Evolutionary conservation across 768 basidiomycete genomes (phyloP), one percentile per base, ranked within the genome.

Genomic region (Kwoniella botswanensis): DNA sequence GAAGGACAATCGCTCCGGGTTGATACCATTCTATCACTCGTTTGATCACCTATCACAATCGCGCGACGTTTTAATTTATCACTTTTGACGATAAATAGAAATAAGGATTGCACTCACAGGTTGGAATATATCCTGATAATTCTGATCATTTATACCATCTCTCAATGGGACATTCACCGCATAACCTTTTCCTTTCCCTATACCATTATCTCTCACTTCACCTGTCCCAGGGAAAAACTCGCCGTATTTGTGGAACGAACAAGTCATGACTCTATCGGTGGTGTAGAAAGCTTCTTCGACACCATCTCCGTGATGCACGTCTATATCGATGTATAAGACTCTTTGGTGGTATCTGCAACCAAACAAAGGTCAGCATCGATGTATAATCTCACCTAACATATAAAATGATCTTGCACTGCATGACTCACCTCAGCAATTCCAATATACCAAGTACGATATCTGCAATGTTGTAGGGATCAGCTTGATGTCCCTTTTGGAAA

Each of bases 281-380:
- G 94, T 95, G 84, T 98, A 99, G 83, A 99, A 99, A 0, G 97
- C 97, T 84, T 99, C 97, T 82, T 99, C 97, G 24, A 99, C 97
- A 54, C 97, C 97, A 83, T 99, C 97, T 17, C 97, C 97, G 72
- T 99, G 97, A 82, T 99, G 97, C 1, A 97, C 93, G 81, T 99
- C 97, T 69, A 99, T 95, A 81, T 99, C 97, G 75, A 99, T 94
- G 84, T 99, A 99, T 22, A 99, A 87, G 35, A 99, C 97, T 43
- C 97, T 89, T 13, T 89, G 89, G 80, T 98, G 94, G 84, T 97
- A 97, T 75, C 94, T 93, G 75, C 6, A n/a, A 15, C 12, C 1
- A 61, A 7, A 18, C 43, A n/a, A 17, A 55, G 7, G 59, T 64
- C 55, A 69, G 70, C 44, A 46, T 46, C 12, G 6, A 46, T 46